Percentiles rank a stretch among this genome's conserved stretches.
Conservation (phyloP, 495 filamentous ascomycete species). For the Aspergillus avenaceus region DNA sequence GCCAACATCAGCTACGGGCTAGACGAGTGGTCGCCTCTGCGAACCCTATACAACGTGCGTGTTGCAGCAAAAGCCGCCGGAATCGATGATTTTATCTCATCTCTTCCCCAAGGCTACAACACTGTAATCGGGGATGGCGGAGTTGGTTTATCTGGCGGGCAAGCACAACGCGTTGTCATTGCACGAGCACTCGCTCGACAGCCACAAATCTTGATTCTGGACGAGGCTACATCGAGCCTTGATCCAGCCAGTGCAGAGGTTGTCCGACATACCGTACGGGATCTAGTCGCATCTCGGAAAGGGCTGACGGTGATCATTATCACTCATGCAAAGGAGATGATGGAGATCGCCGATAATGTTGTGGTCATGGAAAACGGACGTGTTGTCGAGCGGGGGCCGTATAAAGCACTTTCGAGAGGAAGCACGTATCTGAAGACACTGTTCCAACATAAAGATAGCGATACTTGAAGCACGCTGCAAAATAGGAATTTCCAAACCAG, state of each 20-base stretch:
- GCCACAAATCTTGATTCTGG: slow-evolving; percentile 71
- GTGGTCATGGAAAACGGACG: slow-evolving; percentile 65
- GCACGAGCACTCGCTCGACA: slow-evolving; percentile 71
- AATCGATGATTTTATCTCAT: slow-evolving; percentile 75
- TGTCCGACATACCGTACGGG: slow-evolving; percentile 59
- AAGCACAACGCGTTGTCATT: slow-evolving; percentile 78
- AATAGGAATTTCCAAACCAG: too few relatives aligned
- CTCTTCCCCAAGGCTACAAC: slow-evolving; percentile 68
- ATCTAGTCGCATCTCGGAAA: slow-evolving; percentile 29
- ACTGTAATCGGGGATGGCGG: slow-evolving; percentile 79
- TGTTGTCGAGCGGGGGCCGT: slow-evolving; percentile 64
- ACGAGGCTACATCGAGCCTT: slow-evolving; percentile 82
- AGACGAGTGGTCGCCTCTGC: slow-evolving; percentile 32
- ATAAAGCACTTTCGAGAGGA: slow-evolving; percentile 45
- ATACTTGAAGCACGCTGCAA: not conserved
- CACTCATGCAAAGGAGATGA: slow-evolving; percentile 80
- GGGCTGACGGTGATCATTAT: slow-evolving; percentile 60
- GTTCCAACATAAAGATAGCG: slow-evolving; percentile 15
- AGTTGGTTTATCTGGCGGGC: slow-evolving; percentile 71
- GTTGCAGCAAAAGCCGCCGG: slow-evolving; percentile 63
- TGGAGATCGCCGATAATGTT: slow-evolving; percentile 67
- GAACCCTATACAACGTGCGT: slow-evolving; percentile 36
- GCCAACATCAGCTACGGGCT: slow-evolving; percentile 83
- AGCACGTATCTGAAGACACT: slow-evolving; percentile 39
- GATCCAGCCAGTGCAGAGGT: slow-evolving; percentile 66